phyloP scores from a whole-genome alignment of 345 rosid species.

The Boechera stricta region DNA sequence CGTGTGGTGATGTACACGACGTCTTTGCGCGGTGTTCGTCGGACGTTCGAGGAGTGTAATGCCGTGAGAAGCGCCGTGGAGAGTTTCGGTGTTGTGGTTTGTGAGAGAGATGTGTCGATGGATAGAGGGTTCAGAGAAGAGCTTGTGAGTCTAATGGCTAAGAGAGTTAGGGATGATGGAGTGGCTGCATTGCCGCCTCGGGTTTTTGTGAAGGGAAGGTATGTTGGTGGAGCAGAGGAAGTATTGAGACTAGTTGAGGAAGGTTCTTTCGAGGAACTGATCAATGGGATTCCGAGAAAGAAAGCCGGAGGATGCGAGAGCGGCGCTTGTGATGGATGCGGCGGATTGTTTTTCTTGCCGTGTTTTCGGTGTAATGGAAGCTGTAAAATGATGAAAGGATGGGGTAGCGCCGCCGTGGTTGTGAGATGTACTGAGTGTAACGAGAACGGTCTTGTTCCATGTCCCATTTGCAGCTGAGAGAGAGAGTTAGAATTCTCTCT shows the following conservation, averaged over 20 bases:
- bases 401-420: constrained; percentile 46
- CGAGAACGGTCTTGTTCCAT: constrained; percentile 87
- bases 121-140: constrained; percentile 76
- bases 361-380: constrained; percentile 84
- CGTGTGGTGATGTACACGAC: constrained; percentile 79
- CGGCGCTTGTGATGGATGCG: constrained; percentile 68
- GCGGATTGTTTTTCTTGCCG: constrained; percentile 72
- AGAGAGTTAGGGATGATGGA: constrained; percentile 34
- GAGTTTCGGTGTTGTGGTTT: constrained; percentile 54
- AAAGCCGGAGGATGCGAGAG: constrained; percentile 44
- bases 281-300: constrained; percentile 60
- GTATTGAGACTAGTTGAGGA: constrained; percentile 67
- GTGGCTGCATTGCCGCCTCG: constrained; percentile 59
- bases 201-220: constrained; percentile 75
- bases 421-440: constrained; percentile 78
- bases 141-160: constrained; percentile 56
- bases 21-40: constrained; percentile 74
- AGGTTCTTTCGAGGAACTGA: constrained; percentile 63
- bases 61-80: constrained; percentile 61
- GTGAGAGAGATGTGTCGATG: constrained; percentile 88
- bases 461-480: constrained; percentile 75
- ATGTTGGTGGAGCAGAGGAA: constrained; percentile 92
- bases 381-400: constrained; percentile 57
- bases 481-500: neutral
- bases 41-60: constrained; percentile 83